Conservation (phyloP, 495 filamentous ascomycete species). For the Immersiella caudata region DNA sequence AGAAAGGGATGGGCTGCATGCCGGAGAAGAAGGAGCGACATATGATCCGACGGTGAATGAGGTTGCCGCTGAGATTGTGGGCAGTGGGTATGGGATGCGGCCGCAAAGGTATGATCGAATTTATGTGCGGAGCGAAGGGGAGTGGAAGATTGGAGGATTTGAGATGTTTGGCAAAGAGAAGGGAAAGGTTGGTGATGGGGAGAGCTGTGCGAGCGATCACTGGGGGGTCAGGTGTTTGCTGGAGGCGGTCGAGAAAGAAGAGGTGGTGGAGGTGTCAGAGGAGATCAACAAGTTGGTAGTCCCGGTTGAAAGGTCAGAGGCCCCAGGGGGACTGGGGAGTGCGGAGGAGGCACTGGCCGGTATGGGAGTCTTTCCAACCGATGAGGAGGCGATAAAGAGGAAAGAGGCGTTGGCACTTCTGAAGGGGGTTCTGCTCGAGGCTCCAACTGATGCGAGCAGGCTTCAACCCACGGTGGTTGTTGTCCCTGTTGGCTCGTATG, state of each 20-base stretch:
- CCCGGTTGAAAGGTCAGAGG: conserved; percentile 32
- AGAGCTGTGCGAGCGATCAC: conserved; percentile 56
- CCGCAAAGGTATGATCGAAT: conserved; percentile 64
- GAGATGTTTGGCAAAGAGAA: conserved; percentile 52
- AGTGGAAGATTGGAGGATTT: conserved; percentile 43
- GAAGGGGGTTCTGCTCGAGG: conserved; percentile 40
- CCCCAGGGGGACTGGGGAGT: conserved; percentile 26
- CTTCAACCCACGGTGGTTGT: conserved; percentile 45
- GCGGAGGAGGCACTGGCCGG: conserved; percentile 30
- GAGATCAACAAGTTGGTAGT: conserved; percentile 27
- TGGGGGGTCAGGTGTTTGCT: conserved; percentile 55
- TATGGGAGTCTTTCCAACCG: conserved; percentile 44
- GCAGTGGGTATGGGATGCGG: conserved; percentile 44
- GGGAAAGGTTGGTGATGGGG: conserved; percentile 17
- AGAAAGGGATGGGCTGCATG: conserved; percentile 30
- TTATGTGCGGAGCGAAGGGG: conserved; percentile 44
- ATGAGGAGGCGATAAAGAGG: conserved; percentile 43
- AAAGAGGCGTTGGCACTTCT: conserved; percentile 48
- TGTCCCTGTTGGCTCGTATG: conserved; percentile 62
- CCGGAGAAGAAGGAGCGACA: conserved; percentile 60
- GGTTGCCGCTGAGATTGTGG: conserved; percentile 49
- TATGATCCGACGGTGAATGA: conserved; percentile 57
- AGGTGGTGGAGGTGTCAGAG: conserved; percentile 13
- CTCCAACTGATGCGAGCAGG: conserved; percentile 2
- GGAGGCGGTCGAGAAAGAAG: conserved; percentile 9